Evolutionary conservation across 257 asterid genomes (phyloP).

Genomic region (Galeopsis tetrahit): DNA sequence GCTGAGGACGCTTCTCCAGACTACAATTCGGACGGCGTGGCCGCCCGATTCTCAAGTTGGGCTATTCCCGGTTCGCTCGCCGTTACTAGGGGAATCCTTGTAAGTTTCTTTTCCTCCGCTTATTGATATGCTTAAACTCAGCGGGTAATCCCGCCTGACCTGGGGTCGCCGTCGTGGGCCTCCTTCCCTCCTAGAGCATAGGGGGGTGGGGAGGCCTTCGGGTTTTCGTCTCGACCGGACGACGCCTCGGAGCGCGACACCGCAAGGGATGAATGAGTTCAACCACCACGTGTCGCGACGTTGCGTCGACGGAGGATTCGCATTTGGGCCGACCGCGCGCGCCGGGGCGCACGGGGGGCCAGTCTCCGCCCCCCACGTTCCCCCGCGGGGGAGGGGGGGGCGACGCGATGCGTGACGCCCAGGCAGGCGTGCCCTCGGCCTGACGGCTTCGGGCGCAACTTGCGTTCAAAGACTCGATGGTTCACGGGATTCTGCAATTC

Average conservation of each 20-base stretch:
- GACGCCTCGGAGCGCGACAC: too few species aligned
- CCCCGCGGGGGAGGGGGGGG: neutral
- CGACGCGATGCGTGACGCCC: slow-evolving; percentile 14
- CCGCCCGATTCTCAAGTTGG: slow-evolving; percentile 49
- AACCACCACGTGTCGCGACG: too few species aligned
- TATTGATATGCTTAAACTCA: slow-evolving; percentile 14
- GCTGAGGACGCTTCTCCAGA: too few species aligned
- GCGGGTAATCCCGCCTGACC: neutral
- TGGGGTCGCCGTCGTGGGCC: too few species aligned
- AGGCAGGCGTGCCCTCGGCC: slow-evolving; percentile 33
- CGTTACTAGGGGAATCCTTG: slow-evolving; percentile 51
- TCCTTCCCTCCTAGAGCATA: too few species aligned
- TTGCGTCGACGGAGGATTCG: too few species aligned
- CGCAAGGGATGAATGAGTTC: too few species aligned
- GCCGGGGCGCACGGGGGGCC: too few species aligned
- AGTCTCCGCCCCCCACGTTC: too few species aligned
- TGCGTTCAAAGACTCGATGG: slow-evolving; percentile 71
- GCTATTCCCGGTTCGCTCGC: slow-evolving; percentile 47
- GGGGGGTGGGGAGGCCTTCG: too few species aligned
- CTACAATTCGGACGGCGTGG: neutral
- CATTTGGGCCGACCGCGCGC: too few species aligned
- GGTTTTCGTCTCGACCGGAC: too few species aligned
- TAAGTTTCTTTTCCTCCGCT: slow-evolving; percentile 48
- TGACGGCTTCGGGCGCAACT: slow-evolving; percentile 56
- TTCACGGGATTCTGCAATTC: slow-evolving; percentile 73